Conservation (phyloP, 2,329 filamentous ascomycete genomes). For the Sphaerulina vaccinii region DNA sequence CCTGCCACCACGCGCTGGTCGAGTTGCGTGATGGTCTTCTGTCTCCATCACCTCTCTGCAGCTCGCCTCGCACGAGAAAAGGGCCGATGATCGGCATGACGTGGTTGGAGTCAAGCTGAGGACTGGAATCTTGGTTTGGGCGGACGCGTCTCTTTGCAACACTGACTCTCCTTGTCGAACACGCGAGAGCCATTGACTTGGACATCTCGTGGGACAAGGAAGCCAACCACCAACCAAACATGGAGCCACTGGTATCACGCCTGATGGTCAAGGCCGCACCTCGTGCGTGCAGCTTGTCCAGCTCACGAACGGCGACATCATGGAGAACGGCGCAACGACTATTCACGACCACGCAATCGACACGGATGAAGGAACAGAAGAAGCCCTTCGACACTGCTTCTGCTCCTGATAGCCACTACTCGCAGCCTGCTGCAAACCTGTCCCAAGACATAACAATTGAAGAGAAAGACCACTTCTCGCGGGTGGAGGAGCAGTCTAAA, state of each 20-base stretch:
- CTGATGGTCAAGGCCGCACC: constrained; percentile 30
- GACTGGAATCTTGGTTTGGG: neutral
- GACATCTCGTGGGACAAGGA: neutral
- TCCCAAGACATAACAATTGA: constrained; percentile 47
- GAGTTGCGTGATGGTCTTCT: too few relatives aligned
- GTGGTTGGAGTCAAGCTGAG: neutral
- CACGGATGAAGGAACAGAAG: constrained; percentile 18
- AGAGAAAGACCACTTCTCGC: constrained; percentile 48
- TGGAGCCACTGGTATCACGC: constrained; percentile 34
- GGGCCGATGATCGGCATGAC: too few relatives aligned
- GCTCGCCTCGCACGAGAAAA: too few relatives aligned
- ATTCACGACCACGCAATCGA: constrained; percentile 12
- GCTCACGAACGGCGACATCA: constrained; percentile 14
- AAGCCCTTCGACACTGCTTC: constrained; percentile 24
- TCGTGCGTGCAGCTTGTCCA: constrained; percentile 6
- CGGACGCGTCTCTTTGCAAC: neutral
- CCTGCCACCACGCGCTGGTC: too few relatives aligned
- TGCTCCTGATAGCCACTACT: constrained; percentile 34
- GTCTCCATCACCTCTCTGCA: too few relatives aligned
- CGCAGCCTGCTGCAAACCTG: constrained; percentile 40
- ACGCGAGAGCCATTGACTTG: constrained; percentile 1
- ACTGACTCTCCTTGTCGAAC: neutral
- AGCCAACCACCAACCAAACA: constrained; percentile 1
- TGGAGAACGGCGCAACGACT: constrained; percentile 14
- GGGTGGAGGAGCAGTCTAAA: constrained; percentile 48